Base-by-base conservation (phyloP, 2,329 filamentous ascomycete genomes). In the Mycosphaerelloides madeirae region DNA sequence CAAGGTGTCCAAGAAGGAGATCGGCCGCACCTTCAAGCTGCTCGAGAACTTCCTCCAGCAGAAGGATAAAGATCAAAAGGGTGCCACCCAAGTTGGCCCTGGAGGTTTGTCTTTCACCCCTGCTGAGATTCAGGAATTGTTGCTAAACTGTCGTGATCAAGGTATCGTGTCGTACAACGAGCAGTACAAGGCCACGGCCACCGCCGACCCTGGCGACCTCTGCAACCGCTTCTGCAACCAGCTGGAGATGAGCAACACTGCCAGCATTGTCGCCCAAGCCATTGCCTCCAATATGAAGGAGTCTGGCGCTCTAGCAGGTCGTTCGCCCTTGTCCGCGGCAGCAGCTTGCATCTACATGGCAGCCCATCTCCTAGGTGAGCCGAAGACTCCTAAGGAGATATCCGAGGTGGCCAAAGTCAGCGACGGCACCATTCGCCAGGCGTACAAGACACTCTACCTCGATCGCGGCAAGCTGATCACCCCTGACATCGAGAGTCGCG, bases 301-400 rank as follows among this genome's bases (percentile, higher is more conserved):
- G 38, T 82, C 87, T 49, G 85, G 87, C 47, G 84, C 88, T 43
- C 78, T 97, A 48, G 90, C 91, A 29, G 93, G 93, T 54, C 87
- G 93, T 48, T 97, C 91, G 46, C 93, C 93, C 15, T 75, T 98
- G 38, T 96, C 91, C 1, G 88, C 94, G 49, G 91, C 94, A 6
- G 91, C 90, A 14, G 90, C 93, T 25, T 95, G 89, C 66, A 96
- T 98, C 66, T 98, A 93, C 74, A 93, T 97, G 81, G 86, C 91
- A 3, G 89, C 87, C 22, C 82, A 91, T 61, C 76, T 97, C 29
- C 84, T 95, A 71, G 86, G 84, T 44, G 80, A 93, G 55, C 75
- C 81, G 15, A 86, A 85, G 59, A 75, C 80, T 6, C 85, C 88
- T n/a, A 90, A 90, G 66, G 85, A 94, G 49, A 96, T 98, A 57